Evolutionary conservation across 306 rosid genomes (phyloP).

Genomic region (Chamaecrista fasciculata): DNA sequence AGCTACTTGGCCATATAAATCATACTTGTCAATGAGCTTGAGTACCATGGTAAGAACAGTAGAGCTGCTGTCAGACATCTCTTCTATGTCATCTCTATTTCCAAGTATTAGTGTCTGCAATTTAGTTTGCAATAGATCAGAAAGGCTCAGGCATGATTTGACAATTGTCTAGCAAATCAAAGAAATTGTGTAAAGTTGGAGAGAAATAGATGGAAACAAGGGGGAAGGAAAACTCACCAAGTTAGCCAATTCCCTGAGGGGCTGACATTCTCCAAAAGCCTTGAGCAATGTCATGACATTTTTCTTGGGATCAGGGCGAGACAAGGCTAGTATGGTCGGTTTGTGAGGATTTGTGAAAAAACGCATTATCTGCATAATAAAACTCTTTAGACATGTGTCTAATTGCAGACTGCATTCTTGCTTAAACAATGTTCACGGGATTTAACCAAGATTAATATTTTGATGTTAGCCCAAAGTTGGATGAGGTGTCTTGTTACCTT

Average conservation of each 20-base stretch:
- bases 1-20: conserved; percentile 81
- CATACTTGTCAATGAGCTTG: conserved; percentile 75
- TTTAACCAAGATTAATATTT: background rate
- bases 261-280: conserved; percentile 79
- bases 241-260: conserved; percentile 73
- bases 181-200: too few relatives aligned
- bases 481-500: background rate
- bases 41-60: conserved; percentile 63
- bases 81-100: conserved; percentile 79
- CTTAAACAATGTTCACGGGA: background rate
- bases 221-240: conserved; percentile 40
- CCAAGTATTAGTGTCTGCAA: conserved; percentile 80
- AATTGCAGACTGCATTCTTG: background rate
- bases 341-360: conserved; percentile 90
- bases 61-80: conserved; percentile 66
- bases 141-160: background rate
- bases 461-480: background rate
- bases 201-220: background rate
- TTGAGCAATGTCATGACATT: conserved; percentile 77
- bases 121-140: conserved; percentile 4
- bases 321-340: conserved; percentile 80
- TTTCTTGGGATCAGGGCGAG: conserved; percentile 93
- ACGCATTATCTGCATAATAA: conserved; percentile 58
- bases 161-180: background rate
- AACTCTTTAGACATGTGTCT: background rate